Conservation (phyloP, 495 filamentous ascomycete genomes). For the Penicillium argentinense region DNA sequence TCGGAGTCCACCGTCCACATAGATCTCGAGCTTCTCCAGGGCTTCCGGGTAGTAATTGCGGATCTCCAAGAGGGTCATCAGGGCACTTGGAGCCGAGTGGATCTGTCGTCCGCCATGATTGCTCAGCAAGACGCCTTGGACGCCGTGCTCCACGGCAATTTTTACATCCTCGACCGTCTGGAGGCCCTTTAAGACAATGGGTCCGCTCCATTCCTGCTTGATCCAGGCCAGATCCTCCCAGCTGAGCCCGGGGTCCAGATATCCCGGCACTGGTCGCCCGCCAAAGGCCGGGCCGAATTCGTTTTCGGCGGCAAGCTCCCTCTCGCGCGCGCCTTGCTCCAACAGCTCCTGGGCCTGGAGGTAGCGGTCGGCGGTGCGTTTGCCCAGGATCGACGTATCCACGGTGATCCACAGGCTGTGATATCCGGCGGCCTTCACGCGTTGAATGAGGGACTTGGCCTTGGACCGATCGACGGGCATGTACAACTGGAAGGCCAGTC, state of each 20-base stretch:
- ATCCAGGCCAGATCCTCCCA: constrained; percentile 22
- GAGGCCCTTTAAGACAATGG: constrained; percentile 16
- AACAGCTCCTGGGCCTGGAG: constrained; percentile 19
- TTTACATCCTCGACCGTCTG: constrained; percentile 17
- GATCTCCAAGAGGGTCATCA: constrained; percentile 16
- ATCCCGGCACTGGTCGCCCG: constrained; percentile 18
- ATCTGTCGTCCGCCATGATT: constrained; percentile 18
- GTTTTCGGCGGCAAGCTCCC: constrained; percentile 11
- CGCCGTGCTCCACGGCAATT: constrained; percentile 14
- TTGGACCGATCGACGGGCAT: constrained; percentile 16
- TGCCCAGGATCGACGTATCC: constrained; percentile 19
- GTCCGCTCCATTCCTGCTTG: constrained; percentile 17
- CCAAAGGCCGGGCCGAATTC: constrained; percentile 17
- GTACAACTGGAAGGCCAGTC: constrained; percentile 19
- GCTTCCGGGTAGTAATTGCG: constrained; percentile 15
- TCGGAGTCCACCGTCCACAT: constrained; percentile 15
- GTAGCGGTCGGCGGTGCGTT: constrained; percentile 22
- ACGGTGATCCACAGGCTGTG: constrained; percentile 23
- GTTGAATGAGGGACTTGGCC: constrained; percentile 15
- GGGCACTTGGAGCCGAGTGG: constrained; percentile 11
- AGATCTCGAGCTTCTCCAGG: constrained; percentile 13
- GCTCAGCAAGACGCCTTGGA: constrained; percentile 17
- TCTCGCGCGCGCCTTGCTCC: constrained; percentile 4
- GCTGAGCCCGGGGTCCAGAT: constrained; percentile 15
- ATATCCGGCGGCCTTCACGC: constrained; percentile 19